Evolutionary conservation across 768 basidiomycete genomes (phyloP), one percentile per base, ranked within the genome.

Genomic region (Lactarius pseudohatsudake): DNA sequence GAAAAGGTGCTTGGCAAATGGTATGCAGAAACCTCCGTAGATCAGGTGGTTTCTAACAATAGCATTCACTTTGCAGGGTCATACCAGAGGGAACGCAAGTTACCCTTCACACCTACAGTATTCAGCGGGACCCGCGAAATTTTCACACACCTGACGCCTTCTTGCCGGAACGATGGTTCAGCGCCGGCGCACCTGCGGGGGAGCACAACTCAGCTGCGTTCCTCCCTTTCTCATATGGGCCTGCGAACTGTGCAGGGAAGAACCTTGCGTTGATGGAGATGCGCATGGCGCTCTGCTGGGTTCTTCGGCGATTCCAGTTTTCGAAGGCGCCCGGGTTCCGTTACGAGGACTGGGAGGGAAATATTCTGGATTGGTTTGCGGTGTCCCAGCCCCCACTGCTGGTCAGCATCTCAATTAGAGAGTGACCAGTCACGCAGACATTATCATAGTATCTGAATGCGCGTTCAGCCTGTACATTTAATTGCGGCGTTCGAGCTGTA

Each of bases 141-240:
- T 64, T 64, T 41, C 43, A n/a, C 20, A 22, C 5, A 4, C 56
- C 63, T 1, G 28, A 64, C 1, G 18, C 11, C 1, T 64, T 58
- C 63, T 15, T 64, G 7, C 63, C 56, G 7, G 22, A 64, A 41
- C 63, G 63, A 13, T 64, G 63, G 63, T 18, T 64, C 40, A n/a
- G 16, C 61, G 2, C 26, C 6, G 32, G 36, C 2, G 53, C 47
- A 34, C 30, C 32, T 18, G 18, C 34, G n/a, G 36, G 41, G 15
- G 56, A 16, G 30, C 56, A 57, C 34, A 63, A 72, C 64, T 40
- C 47, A 18, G 45, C 43, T 11, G 67, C 69, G 30, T 72, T 69
- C 45, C 65, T 68, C 32, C 69, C 73, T 1, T 71, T 70, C 30
- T 70, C 72, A 26, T 61, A 61, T 32, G 72, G 73, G 6, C 71